Evolutionary conservation across 768 basidiomycete genomes (phyloP).

Genomic region (Leccinum boreale): DNA sequence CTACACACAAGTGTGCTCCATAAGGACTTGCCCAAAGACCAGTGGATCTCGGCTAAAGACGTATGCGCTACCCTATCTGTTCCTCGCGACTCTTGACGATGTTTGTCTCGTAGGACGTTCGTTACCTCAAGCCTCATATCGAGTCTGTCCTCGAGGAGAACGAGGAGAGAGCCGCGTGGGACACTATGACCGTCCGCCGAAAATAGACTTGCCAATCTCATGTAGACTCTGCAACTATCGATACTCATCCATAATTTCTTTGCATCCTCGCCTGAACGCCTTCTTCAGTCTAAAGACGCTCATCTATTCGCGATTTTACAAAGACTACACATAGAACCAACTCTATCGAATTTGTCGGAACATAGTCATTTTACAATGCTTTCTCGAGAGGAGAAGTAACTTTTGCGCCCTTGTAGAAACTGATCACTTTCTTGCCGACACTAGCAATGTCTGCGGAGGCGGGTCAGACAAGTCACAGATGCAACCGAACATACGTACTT

Average conservation of each 20-base stretch:
- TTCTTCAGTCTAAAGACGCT: not conserved
- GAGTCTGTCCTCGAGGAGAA: constrained; percentile 70
- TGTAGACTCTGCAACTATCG: constrained; percentile 24
- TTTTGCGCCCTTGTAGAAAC: constrained; percentile 76
- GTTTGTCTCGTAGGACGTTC: constrained; percentile 61
- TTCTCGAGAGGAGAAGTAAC: constrained; percentile 75
- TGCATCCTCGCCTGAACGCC: not conserved
- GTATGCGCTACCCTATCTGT: constrained; percentile 42
- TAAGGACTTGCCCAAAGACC: constrained; percentile 70
- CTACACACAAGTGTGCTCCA: constrained; percentile 75
- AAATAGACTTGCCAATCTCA: constrained; percentile 44
- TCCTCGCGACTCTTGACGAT: constrained; percentile 6
- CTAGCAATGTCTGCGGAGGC: constrained; percentile 60
- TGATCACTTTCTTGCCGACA: constrained; percentile 82
- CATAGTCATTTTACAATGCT: constrained; percentile 46
- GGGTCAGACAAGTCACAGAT: constrained; percentile 7
- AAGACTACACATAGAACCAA: constrained; percentile 8
- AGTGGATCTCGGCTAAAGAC: constrained; percentile 75
- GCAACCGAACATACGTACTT: constrained; percentile 42
- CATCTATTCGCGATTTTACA: constrained; percentile 13
- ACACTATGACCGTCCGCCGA: constrained; percentile 68
- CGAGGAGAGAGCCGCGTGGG: constrained; percentile 76
- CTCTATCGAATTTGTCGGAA: not conserved
- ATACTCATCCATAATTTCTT: constrained; percentile 16
- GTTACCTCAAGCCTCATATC: constrained; percentile 84